Base-by-base conservation (phyloP, 192 early-diverging fungal genomes). In the Geranomyces variabilis region DNA sequence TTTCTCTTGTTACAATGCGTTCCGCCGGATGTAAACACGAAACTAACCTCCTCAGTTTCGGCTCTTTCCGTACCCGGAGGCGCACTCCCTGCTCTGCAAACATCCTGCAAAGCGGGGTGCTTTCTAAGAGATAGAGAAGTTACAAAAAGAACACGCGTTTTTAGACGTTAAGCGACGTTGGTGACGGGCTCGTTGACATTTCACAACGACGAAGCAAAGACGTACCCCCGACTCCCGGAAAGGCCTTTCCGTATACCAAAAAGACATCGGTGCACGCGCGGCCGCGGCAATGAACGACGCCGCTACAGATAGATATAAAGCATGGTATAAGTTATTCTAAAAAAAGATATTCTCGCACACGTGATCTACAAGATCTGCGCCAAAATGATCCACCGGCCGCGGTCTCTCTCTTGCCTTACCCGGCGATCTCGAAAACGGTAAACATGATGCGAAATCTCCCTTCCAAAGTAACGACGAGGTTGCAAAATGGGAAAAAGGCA, bases 1-100 rank as follows among this genome's bases (percentile, higher is more conserved):
- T n/a, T n/a, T n/a, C n/a, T n/a, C n/a, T n/a, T n/a, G n/a, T n/a
- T n/a, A n/a, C n/a, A n/a, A n/a, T n/a, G n/a, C n/a, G n/a, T n/a
- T n/a, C n/a, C n/a, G n/a, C n/a, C n/a, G n/a, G n/a, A n/a, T n/a
- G n/a, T n/a, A n/a, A n/a, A n/a, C n/a, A n/a, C n/a, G n/a, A n/a
- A 17, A 53, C 51, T 53, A 26, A 70, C 68, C 68, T 8, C 21
- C 68, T 22, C 4, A 70, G 58, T 61, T 70, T 70, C 17, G 68
- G 57, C 43, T 70, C 68, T 26, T 70, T 70, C 24, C 68, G 68
- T 7, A 70, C 30, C 14, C 68, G 68, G 8, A 70, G 24, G 10
- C 68, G 51, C 17, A 70, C 68, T 19, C 68, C 68, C 59, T 70
- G 68, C 22, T 70, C 68, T 22, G 68, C 68, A 41, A 70, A 61